These are phyloP conservation scores for Backusella morwellensis DNA, from an alignment of 192 early-diverging fungal species.

Conservation along the genomic window DNA sequence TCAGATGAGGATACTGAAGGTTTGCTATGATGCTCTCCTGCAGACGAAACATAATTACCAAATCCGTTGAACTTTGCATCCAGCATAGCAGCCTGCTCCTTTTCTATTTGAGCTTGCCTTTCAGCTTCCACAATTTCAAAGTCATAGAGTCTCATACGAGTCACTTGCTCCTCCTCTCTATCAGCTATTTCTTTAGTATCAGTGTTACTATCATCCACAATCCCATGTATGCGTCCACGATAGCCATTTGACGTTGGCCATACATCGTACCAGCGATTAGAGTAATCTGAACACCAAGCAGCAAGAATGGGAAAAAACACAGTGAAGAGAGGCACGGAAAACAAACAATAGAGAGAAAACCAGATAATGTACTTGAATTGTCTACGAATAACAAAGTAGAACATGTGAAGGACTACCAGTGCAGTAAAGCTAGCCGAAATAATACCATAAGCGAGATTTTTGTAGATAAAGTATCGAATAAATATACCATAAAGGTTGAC, in stretches of 20 bases:
- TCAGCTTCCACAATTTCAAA: slow-evolving; percentile 31
- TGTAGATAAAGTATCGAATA: slow-evolving; percentile 27
- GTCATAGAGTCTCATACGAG: slow-evolving; percentile 21
- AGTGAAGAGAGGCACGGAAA: slow-evolving; percentile 31
- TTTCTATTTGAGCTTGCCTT: background rate
- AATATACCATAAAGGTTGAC: slow-evolving; percentile 29
- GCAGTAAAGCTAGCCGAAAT: slow-evolving; percentile 21
- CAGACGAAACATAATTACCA: slow-evolving; percentile 21
- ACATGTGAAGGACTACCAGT: slow-evolving; percentile 25
- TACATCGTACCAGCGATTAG: slow-evolving; percentile 37
- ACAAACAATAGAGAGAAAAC: slow-evolving; percentile 29
- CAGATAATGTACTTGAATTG: slow-evolving; percentile 39
- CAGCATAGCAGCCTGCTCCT: slow-evolving; percentile 20
- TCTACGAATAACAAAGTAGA: slow-evolving; percentile 29
- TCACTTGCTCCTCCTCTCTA: slow-evolving; percentile 8
- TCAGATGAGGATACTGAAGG: background rate
- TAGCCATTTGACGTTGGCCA: slow-evolving; percentile 27
- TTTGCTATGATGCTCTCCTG: background rate
- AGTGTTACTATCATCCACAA: slow-evolving; percentile 13
- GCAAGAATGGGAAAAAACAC: slow-evolving; percentile 37
- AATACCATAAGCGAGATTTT: slow-evolving; percentile 22
- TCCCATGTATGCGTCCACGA: slow-evolving; percentile 28
- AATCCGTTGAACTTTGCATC: slow-evolving; percentile 30
- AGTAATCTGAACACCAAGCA: slow-evolving; percentile 22
- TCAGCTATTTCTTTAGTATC: slow-evolving; percentile 12